Percentiles rank a stretch among this genome's conserved stretches.
Conservation (phyloP, 1,284 basidiomycete species). For the Trichosporon coremiiforme region DNA sequence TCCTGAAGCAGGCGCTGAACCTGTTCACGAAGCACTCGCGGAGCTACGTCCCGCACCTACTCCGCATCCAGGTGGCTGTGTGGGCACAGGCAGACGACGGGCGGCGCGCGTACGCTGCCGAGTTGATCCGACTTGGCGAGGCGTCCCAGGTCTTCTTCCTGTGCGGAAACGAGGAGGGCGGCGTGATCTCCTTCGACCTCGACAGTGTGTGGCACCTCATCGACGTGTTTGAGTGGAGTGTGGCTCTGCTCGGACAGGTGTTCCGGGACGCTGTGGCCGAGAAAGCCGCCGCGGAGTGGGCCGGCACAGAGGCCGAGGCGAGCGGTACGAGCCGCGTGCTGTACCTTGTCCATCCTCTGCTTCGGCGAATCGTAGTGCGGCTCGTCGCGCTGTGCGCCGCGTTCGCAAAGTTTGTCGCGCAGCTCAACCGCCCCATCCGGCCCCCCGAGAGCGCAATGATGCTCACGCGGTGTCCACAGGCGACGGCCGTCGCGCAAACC, state of each 20-base stretch:
- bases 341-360: conserved; percentile 38
- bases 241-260: conserved; percentile 30
- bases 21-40: conserved; percentile 31
- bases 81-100: conserved; percentile 39
- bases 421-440: conserved; percentile 43
- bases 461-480: conserved; percentile 34
- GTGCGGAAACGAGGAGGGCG: conserved; percentile 34
- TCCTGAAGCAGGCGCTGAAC: conserved; percentile 28
- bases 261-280: conserved; percentile 41
- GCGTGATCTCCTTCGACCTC: conserved; percentile 39
- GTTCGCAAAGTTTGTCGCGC: conserved; percentile 35
- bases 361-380: conserved; percentile 34
- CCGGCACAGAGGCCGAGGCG: not conserved
- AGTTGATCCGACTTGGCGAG: conserved; percentile 42
- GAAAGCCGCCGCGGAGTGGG: conserved; percentile 38
- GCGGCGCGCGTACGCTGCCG: conserved; percentile 33
- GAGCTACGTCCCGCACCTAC: conserved; percentile 32
- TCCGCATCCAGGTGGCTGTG: conserved; percentile 42
- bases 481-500: conserved; percentile 43
- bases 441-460: conserved; percentile 35
- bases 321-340: conserved; percentile 24
- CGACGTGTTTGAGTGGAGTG: conserved; percentile 44
- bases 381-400: conserved; percentile 39
- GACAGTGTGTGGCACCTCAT: conserved; percentile 48
- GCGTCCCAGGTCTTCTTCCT: conserved; percentile 40